A percentile compares a stretch with the other conserved stretches of the same genome.
phyloP scores from a whole-genome alignment of 2,329 filamentous ascomycete genomes.

The Ceratocystis lukuohia region DNA sequence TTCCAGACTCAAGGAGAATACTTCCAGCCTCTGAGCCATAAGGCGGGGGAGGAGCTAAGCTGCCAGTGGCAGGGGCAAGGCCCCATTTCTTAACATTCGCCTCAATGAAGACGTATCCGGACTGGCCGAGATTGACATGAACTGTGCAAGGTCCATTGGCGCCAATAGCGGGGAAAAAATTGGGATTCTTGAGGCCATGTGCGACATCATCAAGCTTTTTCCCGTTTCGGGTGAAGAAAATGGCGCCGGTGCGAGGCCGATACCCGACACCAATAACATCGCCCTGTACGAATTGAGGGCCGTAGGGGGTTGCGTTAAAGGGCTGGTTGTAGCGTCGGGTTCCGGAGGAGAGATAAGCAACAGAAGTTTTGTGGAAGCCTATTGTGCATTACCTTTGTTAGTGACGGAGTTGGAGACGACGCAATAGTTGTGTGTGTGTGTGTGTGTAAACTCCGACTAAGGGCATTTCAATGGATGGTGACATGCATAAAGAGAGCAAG shows the following conservation, averaged over 20 bases:
- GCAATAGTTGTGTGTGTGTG: not conserved
- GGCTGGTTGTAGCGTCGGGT: slow-evolving; percentile 85
- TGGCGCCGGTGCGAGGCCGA: slow-evolving; percentile 78
- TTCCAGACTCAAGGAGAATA: slow-evolving; percentile 81
- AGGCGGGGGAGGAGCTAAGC: slow-evolving; percentile 83
- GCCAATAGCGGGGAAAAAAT: slow-evolving; percentile 95
- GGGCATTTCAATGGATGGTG: not conserved
- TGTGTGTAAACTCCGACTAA: not conserved
- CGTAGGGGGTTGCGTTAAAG: slow-evolving; percentile 67
- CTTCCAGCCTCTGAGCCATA: slow-evolving; percentile 96
- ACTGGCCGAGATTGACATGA: slow-evolving; percentile 95
- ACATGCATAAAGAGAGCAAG: not conserved
- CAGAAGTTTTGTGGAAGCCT: slow-evolving; percentile 83
- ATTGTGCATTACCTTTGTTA: slow-evolving; percentile 8
- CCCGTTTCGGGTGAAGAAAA: slow-evolving; percentile 97
- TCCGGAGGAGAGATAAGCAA: slow-evolving; percentile 81
- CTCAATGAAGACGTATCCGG: slow-evolving; percentile 97
- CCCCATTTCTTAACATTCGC: slow-evolving; percentile 99
- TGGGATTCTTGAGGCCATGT: slow-evolving; percentile 84
- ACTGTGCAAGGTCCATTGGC: slow-evolving; percentile 85
- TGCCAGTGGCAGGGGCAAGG: slow-evolving; percentile 87
- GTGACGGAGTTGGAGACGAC: not conserved
- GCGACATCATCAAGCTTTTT: slow-evolving; percentile 92
- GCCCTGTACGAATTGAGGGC: slow-evolving; percentile 74
- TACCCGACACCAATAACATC: slow-evolving; percentile 95